phyloP scores from a whole-genome alignment of 306 rosid species.

The Ochetophila trinervis region DNA sequence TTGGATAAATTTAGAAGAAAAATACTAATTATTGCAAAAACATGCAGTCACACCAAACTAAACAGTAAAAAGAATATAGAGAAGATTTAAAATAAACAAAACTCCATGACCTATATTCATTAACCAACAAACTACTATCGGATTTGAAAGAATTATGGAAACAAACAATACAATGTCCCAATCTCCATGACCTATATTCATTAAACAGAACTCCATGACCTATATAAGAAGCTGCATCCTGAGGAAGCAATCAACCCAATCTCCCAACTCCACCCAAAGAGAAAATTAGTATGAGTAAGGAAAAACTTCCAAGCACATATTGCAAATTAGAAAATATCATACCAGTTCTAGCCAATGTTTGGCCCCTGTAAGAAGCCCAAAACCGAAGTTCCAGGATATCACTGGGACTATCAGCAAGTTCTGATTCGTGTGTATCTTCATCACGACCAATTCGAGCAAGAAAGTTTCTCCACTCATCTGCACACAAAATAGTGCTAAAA shows the following conservation, averaged over 20 bases:
- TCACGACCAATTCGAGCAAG: conserved; percentile 85
- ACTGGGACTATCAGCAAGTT: conserved; percentile 48
- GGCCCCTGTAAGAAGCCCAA: conserved; percentile 98
- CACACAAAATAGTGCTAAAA: conserved; percentile 7
- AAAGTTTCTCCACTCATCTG: conserved; percentile 96
- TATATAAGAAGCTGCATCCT: no score
- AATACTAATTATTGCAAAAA: neutral
- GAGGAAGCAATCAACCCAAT: no score
- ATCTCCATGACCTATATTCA: neutral
- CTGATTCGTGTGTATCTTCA: conserved; percentile 58
- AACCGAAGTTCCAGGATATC: conserved; percentile 88
- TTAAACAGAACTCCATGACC: no score
- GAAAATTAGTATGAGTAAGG: neutral
- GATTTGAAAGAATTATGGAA: no score
- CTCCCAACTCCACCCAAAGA: neutral
- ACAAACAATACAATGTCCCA: no score
- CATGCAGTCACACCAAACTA: neutral
- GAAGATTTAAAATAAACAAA: neutral
- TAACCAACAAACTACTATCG: no score
- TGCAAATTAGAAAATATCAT: conserved; percentile 18
- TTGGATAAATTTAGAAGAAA: neutral
- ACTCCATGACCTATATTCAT: neutral
- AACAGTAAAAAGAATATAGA: neutral
- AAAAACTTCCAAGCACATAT: conserved; percentile 8
- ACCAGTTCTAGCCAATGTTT: conserved; percentile 98